A percentile compares a stretch with the other conserved stretches of the same genome.
phyloP scores from a whole-genome alignment of 176 grass and related monocot genomes.

The Puccinellia tenuiflora region DNA sequence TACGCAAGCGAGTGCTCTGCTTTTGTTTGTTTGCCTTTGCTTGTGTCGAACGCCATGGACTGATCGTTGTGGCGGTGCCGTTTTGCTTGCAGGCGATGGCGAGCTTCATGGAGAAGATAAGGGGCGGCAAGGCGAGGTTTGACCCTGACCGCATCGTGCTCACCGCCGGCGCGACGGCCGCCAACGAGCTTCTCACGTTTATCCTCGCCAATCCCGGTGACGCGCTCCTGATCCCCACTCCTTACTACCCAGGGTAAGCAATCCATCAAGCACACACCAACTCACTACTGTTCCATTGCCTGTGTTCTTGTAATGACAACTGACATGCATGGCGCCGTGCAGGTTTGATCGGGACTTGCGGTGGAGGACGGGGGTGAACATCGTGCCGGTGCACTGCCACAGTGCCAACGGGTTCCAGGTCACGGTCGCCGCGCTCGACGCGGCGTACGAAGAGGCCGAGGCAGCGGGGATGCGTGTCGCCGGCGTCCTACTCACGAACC shows the following conservation, averaged over 20 bases:
- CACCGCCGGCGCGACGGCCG: constrained; percentile 79
- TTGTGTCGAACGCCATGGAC: background rate
- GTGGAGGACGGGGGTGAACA: constrained; percentile 81
- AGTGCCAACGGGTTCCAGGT: constrained; percentile 73
- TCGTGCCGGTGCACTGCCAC: constrained; percentile 72
- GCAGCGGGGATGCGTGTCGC: constrained; percentile 37
- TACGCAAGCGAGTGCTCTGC: background rate
- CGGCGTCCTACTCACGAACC: constrained; percentile 71
- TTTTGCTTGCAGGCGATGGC: constrained; percentile 72
- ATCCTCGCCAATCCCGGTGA: constrained; percentile 73
- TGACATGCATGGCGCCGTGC: constrained; percentile 40
- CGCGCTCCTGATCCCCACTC: constrained; percentile 71
- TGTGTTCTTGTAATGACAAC: constrained; percentile 19
- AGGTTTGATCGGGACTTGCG: constrained; percentile 80
- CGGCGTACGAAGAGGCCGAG: constrained; percentile 36
- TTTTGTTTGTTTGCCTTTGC: background rate
- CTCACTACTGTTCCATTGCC: constrained; percentile 6
- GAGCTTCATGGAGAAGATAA: constrained; percentile 77
- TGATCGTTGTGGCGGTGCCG: background rate
- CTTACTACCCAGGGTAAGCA: constrained; percentile 86
- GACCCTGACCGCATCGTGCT: constrained; percentile 73
- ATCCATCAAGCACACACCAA: background rate
- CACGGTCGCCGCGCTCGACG: constrained; percentile 49
- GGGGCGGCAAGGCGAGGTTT: constrained; percentile 63
- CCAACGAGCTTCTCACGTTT: constrained; percentile 81